Evolutionary conservation across 1,139 yeast species (phyloP).

Genomic region (Candida sanyaensis): DNA sequence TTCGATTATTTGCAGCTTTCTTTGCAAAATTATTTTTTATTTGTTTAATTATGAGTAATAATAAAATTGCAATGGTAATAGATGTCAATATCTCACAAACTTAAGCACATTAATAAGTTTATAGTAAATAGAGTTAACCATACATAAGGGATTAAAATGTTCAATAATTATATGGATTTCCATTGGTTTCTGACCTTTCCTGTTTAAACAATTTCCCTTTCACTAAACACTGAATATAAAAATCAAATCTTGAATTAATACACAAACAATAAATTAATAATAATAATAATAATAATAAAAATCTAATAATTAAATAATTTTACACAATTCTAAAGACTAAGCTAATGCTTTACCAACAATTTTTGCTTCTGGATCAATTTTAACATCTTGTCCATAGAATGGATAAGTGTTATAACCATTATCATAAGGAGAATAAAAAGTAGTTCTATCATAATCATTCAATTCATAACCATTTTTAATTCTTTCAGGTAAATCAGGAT

Average conservation of each 20-base stretch:
- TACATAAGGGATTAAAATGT: no score
- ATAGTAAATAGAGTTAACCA: no score
- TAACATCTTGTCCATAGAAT: slow-evolving; percentile 12
- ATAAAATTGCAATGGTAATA: no score
- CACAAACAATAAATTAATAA: background rate
- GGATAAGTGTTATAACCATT: slow-evolving; percentile 29
- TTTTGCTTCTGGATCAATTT: slow-evolving; percentile 17
- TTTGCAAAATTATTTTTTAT: no score
- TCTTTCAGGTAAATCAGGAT: slow-evolving; percentile 55
- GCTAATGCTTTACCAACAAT: slow-evolving; percentile 14
- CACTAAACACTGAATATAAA: background rate
- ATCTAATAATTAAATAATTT: background rate
- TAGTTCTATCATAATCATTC: slow-evolving; percentile 27
- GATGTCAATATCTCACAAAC: no score
- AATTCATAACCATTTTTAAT: slow-evolving; percentile 43
- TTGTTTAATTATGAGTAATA: no score
- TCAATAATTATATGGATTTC: no score
- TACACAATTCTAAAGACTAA: background rate
- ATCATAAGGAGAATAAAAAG: slow-evolving; percentile 23
- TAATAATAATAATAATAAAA: background rate
- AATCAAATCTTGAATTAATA: background rate
- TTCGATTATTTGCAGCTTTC: no score
- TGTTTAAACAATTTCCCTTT: no score
- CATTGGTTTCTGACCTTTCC: no score
- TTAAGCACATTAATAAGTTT: no score